These are phyloP conservation scores for Mycena filopes DNA, from an alignment of 768 basidiomycete species.

Conservation along the genomic window DNA sequence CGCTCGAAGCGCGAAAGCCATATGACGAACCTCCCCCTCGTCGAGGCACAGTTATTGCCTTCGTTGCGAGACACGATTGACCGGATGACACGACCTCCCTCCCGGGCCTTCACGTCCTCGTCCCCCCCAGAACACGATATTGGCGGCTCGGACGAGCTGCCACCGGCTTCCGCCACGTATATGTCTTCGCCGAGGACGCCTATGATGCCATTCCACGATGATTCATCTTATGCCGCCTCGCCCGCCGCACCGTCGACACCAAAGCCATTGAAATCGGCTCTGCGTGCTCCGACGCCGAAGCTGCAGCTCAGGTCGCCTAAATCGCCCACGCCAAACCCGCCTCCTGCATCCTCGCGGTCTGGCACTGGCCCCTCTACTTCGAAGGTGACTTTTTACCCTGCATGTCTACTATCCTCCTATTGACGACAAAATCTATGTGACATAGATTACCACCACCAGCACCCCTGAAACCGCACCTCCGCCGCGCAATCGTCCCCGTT, in stretches of 20 bases:
- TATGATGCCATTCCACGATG: not conserved
- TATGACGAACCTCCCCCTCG: slow-evolving; percentile 62
- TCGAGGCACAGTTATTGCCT: slow-evolving; percentile 75
- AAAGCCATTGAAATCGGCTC: slow-evolving; percentile 50
- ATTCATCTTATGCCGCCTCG: slow-evolving; percentile 5
- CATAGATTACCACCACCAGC: not conserved
- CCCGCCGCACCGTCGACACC: slow-evolving; percentile 31
- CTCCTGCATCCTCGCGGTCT: not conserved
- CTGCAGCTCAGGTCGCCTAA: slow-evolving; percentile 27
- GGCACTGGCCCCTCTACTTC: not conserved
- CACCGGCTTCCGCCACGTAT: slow-evolving; percentile 21
- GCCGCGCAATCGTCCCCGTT: slow-evolving; percentile 40
- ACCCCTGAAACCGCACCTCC: not conserved
- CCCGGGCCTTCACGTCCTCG: slow-evolving; percentile 33
- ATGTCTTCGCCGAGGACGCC: not conserved
- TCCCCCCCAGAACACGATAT: slow-evolving; percentile 27
- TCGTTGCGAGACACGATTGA: slow-evolving; percentile 78
- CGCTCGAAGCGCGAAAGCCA: slow-evolving; percentile 51
- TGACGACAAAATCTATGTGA: slow-evolving; percentile 15
- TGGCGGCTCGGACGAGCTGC: slow-evolving; percentile 8
- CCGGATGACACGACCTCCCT: slow-evolving; percentile 72
- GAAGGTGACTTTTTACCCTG: not conserved
- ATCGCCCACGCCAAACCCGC: slow-evolving; percentile 24
- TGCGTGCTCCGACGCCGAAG: slow-evolving; percentile 50
- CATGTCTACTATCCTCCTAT: not conserved